phyloP scores from a whole-genome alignment of 768 basidiomycete species.

The Podaxis rugospora region DNA sequence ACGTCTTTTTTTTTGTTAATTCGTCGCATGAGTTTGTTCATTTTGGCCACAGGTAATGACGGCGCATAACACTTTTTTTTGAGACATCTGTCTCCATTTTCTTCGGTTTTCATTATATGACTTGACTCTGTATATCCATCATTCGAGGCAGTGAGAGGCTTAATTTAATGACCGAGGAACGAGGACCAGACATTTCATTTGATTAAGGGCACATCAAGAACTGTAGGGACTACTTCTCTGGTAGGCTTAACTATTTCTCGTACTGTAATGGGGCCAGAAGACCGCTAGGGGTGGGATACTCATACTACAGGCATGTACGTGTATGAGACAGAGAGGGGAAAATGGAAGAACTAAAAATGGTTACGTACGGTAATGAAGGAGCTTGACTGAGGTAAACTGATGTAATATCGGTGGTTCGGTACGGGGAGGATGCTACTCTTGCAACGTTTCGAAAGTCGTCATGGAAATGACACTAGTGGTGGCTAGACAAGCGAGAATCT shows the following conservation, averaged over 20 bases:
- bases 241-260: neutral
- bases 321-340: neutral
- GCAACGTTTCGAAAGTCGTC: neutral
- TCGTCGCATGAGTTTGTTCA: neutral
- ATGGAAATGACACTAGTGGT: neutral
- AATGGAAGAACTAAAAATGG: neutral
- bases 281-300: neutral
- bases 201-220: neutral
- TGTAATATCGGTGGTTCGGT: neutral
- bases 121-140: neutral
- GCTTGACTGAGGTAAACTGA: neutral
- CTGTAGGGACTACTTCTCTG: neutral
- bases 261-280: neutral
- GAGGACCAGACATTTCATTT: neutral
- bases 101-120: neutral
- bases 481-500: no score
- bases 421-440: neutral
- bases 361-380: neutral
- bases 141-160: no score
- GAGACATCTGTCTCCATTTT: neutral
- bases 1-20: slow-evolving; percentile 21
- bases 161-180: no score
- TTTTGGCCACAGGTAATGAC: slow-evolving; percentile 22
- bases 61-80: slow-evolving; percentile 19
- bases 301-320: neutral